Percentiles rank a stretch among this genome's conserved stretches.
Evolutionary conservation across 306 rosid genomes (phyloP).

Genomic region (Quercus agrifolia): DNA sequence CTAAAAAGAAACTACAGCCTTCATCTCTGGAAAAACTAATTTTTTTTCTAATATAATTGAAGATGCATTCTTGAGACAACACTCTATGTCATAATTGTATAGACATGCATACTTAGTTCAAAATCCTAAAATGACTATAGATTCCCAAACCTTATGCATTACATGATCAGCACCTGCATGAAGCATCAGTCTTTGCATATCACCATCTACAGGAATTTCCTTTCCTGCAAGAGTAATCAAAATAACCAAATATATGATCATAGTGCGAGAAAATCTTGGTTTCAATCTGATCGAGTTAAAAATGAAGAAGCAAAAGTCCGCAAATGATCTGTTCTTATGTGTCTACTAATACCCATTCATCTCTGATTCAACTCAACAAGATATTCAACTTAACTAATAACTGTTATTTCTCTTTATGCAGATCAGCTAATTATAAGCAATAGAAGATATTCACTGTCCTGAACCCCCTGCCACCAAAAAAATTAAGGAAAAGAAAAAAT

Average conservation of each 20-base stretch:
- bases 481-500: neutral
- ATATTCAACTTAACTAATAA: neutral
- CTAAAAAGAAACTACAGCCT: neutral
- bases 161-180: constrained; percentile 73
- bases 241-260: constrained; percentile 7
- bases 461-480: neutral
- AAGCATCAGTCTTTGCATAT: constrained; percentile 56
- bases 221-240: constrained; percentile 50
- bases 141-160: constrained; percentile 62
- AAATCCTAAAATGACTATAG: constrained; percentile 4
- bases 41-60: neutral
- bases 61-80: neutral
- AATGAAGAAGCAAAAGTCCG: neutral
- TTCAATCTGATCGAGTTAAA: neutral
- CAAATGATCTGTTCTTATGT: neutral
- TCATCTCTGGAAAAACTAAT: neutral
- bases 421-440: neutral
- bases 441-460: neutral
- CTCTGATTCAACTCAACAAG: neutral
- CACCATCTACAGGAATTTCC: constrained; percentile 64
- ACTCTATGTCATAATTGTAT: neutral
- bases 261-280: neutral
- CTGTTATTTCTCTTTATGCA: neutral
- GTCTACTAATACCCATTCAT: neutral
- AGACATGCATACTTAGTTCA: neutral